Base-by-base conservation (phyloP, 1,284 basidiomycete species). In the Cutaneotrichosporon dermatis region DNA sequence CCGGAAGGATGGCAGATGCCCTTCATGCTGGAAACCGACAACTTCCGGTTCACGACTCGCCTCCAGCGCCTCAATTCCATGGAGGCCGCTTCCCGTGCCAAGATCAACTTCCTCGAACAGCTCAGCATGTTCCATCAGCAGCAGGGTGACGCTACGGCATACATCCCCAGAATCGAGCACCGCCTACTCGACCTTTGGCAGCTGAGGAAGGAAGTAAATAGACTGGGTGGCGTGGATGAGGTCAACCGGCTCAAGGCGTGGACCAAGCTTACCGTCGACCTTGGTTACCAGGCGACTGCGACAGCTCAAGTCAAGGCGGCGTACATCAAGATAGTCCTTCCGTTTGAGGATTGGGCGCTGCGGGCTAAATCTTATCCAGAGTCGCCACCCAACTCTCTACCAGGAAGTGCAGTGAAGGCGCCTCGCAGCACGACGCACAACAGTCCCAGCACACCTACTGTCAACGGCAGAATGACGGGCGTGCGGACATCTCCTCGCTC, bases 71-170 rank as follows among this genome's bases (percentile, higher is more conserved):
- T 99, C 70, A 98, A 98, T 77, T 93, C 92, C 65, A 92, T 99
- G 68, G 95, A 97, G 79, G 96, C 96, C 12, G 91, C 93, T 54
- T 94, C 93, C 55, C 84, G 96, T 65, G 95, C 95, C 46, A 95
- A 96, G 77, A 82, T 97, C 75, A 98, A 97, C 81, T 99, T 97
- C 79, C 80, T 96, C 67, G 95, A 99, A 77, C 93, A 97, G 78
- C 84, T 99, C 44, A 94, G 94, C 79, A 88, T 89, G 66, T 94
- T 87, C 75, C 89, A 93, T 79, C 87, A 87, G 74, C 90, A 93
- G 75, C 89, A 92, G 79, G 90, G 90, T 50, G 90, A 91, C 75
- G 82, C 86, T 62, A 85, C 89, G 59, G 86, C 97, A 15, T 86
- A 87, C 39, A 89, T 98, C 41, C 96, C 96, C 56, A 88, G 88